These are phyloP conservation scores for Circinella umbellata DNA, from an alignment of 371 early-diverging fungal genomes.

Conservation along the genomic window DNA sequence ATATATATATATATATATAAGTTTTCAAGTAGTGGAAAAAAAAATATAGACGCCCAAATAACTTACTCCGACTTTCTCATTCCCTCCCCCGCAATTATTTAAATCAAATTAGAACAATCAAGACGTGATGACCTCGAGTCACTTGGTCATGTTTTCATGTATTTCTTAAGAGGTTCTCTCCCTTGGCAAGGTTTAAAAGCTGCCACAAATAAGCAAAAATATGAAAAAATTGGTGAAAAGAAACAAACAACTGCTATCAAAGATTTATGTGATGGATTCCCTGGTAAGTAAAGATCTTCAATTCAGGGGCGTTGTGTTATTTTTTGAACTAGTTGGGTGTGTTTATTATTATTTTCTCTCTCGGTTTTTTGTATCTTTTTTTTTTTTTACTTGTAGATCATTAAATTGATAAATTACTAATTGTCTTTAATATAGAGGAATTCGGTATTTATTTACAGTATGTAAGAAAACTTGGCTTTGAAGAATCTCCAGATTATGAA, in stretches of 20 bases:
- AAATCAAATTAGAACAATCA: conserved; percentile 74
- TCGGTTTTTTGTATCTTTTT: background rate
- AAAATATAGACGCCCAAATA: no score
- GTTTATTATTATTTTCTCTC: no score
- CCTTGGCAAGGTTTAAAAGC: conserved; percentile 98
- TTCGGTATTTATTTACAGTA: conserved; percentile 92
- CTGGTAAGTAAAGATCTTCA: conserved; percentile 45
- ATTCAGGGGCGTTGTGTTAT: conserved; percentile 2
- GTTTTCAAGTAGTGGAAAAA: no score
- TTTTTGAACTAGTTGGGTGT: no score
- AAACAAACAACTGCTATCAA: conserved; percentile 82
- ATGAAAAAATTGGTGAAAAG: conserved; percentile 92
- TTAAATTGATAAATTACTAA: background rate
- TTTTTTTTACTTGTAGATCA: background rate
- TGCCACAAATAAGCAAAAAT: conserved; percentile 94
- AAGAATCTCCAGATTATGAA: conserved; percentile 97
- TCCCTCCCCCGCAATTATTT: background rate
- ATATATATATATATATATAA: no score
- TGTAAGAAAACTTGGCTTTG: conserved; percentile 91
- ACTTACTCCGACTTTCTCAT: background rate
- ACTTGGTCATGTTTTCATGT: conserved; percentile 95
- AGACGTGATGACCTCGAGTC: conserved; percentile 97
- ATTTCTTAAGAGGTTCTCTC: conserved; percentile 89
- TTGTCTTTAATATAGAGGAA: conserved; percentile 60
- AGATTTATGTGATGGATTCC: conserved; percentile 82